These are phyloP conservation scores for Cymbidium sinense DNA, from an alignment of 106 monocot genomes.

Conservation along the genomic window DNA sequence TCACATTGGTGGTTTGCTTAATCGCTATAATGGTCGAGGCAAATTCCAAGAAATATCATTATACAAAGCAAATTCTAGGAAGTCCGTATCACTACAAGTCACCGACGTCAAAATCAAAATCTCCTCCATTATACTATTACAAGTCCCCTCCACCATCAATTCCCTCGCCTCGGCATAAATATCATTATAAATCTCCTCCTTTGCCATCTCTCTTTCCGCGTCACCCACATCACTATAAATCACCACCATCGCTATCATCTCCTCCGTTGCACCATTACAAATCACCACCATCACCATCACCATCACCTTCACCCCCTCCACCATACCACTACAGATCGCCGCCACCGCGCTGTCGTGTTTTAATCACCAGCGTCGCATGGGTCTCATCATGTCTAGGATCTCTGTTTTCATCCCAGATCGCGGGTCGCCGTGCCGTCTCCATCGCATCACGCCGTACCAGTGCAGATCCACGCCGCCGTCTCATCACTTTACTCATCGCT, in stretches of 20 bases:
- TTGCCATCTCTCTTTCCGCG: neutral
- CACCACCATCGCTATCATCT: neutral
- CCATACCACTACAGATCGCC: neutral
- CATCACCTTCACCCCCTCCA: neutral
- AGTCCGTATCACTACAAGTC: neutral
- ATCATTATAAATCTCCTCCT: neutral
- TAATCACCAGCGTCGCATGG: too few species aligned
- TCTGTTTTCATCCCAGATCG: too few species aligned
- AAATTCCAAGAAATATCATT: neutral
- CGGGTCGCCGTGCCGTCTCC: too few species aligned
- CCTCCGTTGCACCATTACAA: neutral
- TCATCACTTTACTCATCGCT: neutral
- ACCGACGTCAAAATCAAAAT: neutral
- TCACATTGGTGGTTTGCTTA: slow-evolving; percentile 1
- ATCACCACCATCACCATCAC: neutral
- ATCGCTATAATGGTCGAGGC: neutral
- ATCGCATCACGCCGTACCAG: neutral
- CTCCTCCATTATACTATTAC: neutral
- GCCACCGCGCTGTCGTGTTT: too few species aligned
- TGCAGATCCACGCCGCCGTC: neutral
- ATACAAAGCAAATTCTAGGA: too few species aligned
- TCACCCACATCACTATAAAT: neutral
- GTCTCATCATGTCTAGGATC: too few species aligned
- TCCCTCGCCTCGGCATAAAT: neutral
- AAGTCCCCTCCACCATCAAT: neutral